These are phyloP conservation scores for Globisporangium nodosum DNA, from an alignment of 352 stramenopile genomes.

Conservation along the genomic window DNA sequence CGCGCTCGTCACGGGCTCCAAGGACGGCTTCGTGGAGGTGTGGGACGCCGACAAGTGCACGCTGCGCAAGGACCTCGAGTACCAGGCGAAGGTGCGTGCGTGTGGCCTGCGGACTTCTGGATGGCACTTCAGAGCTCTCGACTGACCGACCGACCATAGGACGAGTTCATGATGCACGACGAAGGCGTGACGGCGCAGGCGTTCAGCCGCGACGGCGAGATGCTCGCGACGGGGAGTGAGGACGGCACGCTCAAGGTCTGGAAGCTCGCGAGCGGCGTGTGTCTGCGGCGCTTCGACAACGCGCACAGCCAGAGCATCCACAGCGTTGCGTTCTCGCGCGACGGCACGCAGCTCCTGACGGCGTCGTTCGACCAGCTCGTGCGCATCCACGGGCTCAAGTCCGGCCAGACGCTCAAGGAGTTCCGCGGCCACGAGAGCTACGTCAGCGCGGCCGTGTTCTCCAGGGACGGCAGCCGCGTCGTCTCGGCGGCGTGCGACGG, in stretches of 20 bases:
- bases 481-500: constrained; percentile 89
- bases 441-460: constrained; percentile 88
- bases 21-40: constrained; percentile 94
- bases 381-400: constrained; percentile 92
- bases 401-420: constrained; percentile 90
- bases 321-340: constrained; percentile 86
- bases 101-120: not conserved
- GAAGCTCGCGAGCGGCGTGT: constrained; percentile 88
- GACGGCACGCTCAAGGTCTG: constrained; percentile 90
- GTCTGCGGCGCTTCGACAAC: constrained; percentile 85
- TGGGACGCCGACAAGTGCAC: constrained; percentile 91
- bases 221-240: constrained; percentile 86
- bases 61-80: constrained; percentile 89
- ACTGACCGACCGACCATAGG: constrained; percentile 15
- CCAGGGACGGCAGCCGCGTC: constrained; percentile 56
- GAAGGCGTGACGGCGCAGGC: constrained; percentile 80
- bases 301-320: constrained; percentile 79
- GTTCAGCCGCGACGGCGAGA: constrained; percentile 80
- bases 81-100: constrained; percentile 76
- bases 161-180: constrained; percentile 93
- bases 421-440: constrained; percentile 92
- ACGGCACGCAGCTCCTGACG: constrained; percentile 89
- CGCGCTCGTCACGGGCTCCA: constrained; percentile 90
- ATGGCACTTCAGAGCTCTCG: not conserved
- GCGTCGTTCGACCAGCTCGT: constrained; percentile 86